Evolutionary conservation across 2,329 filamentous ascomycete genomes (phyloP).

Genomic region (Fusarium oxysporum): DNA sequence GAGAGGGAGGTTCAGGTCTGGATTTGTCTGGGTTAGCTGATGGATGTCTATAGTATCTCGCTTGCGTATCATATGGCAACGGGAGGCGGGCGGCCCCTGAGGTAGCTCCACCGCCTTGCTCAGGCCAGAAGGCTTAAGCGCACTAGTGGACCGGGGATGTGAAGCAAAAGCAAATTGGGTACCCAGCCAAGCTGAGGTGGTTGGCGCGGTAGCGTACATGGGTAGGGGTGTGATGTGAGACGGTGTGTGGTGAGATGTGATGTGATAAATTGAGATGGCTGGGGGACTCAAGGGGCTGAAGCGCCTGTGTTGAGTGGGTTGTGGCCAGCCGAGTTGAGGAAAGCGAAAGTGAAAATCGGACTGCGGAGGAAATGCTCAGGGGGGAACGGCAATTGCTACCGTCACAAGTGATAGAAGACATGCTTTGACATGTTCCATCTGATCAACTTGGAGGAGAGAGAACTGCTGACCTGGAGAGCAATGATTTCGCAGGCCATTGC

Average conservation of each 20-base stretch:
- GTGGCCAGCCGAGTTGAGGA: slow-evolving; percentile 27
- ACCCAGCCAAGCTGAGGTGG: slow-evolving; percentile 39
- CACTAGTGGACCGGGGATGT: slow-evolving; percentile 34
- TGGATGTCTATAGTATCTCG: slow-evolving; percentile 45
- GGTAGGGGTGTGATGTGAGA: slow-evolving; percentile 35
- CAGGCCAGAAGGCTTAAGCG: slow-evolving; percentile 41
- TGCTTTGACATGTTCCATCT: slow-evolving; percentile 16
- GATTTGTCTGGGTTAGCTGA: slow-evolving; percentile 47
- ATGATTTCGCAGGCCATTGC: slow-evolving; percentile 1
- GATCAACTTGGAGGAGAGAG: slow-evolving; percentile 17
- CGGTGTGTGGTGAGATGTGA: slow-evolving; percentile 32
- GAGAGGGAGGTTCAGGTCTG: slow-evolving; percentile 53
- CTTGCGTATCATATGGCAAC: slow-evolving; percentile 50
- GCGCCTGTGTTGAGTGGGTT: slow-evolving; percentile 42
- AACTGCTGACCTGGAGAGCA: neutral
- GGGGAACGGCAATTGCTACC: slow-evolving; percentile 32
- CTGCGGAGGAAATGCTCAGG: slow-evolving; percentile 24
- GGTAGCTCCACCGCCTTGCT: slow-evolving; percentile 41
- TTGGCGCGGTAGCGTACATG: slow-evolving; percentile 29
- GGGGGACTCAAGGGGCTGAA: slow-evolving; percentile 36
- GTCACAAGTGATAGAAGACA: slow-evolving; percentile 4
- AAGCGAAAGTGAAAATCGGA: slow-evolving; percentile 17
- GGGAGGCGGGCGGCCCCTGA: slow-evolving; percentile 43
- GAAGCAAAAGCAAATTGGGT: slow-evolving; percentile 44
- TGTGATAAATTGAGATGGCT: slow-evolving; percentile 37